Conservation (phyloP, 2,329 filamentous ascomycete genomes). For the Acarospora socialis region DNA sequence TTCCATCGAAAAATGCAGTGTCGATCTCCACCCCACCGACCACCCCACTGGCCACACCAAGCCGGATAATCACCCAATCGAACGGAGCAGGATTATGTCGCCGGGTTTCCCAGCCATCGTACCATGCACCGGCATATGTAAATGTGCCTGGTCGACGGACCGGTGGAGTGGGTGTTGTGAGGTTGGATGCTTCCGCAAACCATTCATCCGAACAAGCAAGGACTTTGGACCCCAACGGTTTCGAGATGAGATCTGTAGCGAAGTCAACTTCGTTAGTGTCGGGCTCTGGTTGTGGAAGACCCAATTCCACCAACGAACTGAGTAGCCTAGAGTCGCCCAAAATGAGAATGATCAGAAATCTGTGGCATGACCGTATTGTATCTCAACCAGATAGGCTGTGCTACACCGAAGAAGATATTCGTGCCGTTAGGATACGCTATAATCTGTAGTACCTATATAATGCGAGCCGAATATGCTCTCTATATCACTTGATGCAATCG, state of each 20-base stretch:
- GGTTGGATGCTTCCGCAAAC: slow-evolving; percentile 45
- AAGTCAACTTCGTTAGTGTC: no score
- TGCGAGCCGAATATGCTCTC: slow-evolving; percentile 7
- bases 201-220: slow-evolving; percentile 46
- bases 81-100: slow-evolving; percentile 43
- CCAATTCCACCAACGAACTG: no score
- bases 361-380: no score
- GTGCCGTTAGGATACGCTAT: no score
- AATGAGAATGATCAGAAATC: no score
- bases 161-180: slow-evolving; percentile 41
- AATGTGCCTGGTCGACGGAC: slow-evolving; percentile 44
- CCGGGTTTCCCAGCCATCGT: slow-evolving; percentile 50
- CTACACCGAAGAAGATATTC: no score
- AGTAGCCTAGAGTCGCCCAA: no score
- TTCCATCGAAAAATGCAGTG: slow-evolving; percentile 31
- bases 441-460: slow-evolving; percentile 11
- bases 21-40: slow-evolving; percentile 31
- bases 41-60: slow-evolving; percentile 34
- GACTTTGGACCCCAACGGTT: no score
- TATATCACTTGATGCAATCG: slow-evolving; percentile 8
- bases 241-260: no score
- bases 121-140: slow-evolving; percentile 47
- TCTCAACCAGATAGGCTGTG: no score
- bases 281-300: no score
- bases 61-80: slow-evolving; percentile 46